phyloP scores from a whole-genome alignment of 2,329 filamentous ascomycete genomes.

The Ophiostoma pallidulum region DNA sequence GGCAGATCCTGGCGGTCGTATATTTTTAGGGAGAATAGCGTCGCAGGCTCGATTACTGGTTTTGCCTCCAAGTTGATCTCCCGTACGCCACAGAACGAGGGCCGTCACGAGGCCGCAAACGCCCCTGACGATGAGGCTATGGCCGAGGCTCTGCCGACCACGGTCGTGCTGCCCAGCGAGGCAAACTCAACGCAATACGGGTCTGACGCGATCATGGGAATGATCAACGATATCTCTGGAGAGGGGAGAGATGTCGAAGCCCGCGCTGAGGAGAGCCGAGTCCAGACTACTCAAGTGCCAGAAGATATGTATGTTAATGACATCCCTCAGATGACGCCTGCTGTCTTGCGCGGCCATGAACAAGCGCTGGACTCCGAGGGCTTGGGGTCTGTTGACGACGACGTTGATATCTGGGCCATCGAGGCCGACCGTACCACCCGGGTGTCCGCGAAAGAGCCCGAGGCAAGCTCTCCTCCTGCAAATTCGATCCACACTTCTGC shows the following conservation, averaged over 20 bases:
- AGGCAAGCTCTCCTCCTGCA: neutral
- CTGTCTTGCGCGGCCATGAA: neutral
- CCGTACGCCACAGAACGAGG: neutral
- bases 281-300: neutral
- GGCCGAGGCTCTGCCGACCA: neutral
- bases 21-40: slow-evolving; percentile 12
- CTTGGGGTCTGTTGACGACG: slow-evolving; percentile 23
- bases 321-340: neutral
- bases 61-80: slow-evolving; percentile 14
- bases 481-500: neutral
- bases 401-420: slow-evolving; percentile 47
- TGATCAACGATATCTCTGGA: slow-evolving; percentile 12
- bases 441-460: slow-evolving; percentile 16
- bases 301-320: neutral
- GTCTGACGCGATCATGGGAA: slow-evolving; percentile 11
- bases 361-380: neutral
- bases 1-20: slow-evolving; percentile 11
- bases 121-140: slow-evolving; percentile 9
- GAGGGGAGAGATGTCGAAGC: slow-evolving; percentile 8
- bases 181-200: slow-evolving; percentile 12
- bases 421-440: slow-evolving; percentile 43
- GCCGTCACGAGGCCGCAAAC: neutral
- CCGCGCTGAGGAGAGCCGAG: neutral
- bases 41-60: slow-evolving; percentile 12
- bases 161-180: slow-evolving; percentile 6